Conservation (phyloP, 2,329 filamentous ascomycete species). For the Hymenoscyphus occultus region DNA sequence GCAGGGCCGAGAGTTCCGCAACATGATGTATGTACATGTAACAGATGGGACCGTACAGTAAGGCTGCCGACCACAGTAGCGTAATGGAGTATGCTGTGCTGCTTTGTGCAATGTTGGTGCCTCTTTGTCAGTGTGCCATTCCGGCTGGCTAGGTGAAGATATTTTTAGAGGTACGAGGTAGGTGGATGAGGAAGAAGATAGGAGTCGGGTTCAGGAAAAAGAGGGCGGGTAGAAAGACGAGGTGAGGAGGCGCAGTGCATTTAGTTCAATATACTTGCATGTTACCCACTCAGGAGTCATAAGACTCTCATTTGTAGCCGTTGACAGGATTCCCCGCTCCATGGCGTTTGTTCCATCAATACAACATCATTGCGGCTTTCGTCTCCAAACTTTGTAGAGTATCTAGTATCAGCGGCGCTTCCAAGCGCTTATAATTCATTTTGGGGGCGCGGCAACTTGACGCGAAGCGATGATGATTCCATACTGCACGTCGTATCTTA, state of each 20-base stretch:
- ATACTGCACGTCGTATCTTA: background rate
- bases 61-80: background rate
- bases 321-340: background rate
- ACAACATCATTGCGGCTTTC: background rate
- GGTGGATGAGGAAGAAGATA: background rate
- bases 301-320: background rate
- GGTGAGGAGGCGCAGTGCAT: background rate
- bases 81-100: background rate
- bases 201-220: background rate
- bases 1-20: background rate
- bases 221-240: background rate
- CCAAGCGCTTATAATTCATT: background rate
- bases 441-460: constrained; percentile 1
- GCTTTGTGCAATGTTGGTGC: background rate
- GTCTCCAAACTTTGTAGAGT: background rate
- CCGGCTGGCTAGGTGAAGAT: background rate
- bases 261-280: background rate
- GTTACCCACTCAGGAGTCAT: background rate
- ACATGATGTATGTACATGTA: background rate
- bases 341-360: background rate
- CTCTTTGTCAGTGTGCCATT: constrained; percentile 3
- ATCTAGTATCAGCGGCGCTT: background rate
- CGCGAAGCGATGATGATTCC: background rate
- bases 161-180: background rate
- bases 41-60: background rate